These are phyloP conservation scores for Ascoidea rubescens DNA, from an alignment of 805 yeast genomes.

Conservation along the genomic window DNA sequence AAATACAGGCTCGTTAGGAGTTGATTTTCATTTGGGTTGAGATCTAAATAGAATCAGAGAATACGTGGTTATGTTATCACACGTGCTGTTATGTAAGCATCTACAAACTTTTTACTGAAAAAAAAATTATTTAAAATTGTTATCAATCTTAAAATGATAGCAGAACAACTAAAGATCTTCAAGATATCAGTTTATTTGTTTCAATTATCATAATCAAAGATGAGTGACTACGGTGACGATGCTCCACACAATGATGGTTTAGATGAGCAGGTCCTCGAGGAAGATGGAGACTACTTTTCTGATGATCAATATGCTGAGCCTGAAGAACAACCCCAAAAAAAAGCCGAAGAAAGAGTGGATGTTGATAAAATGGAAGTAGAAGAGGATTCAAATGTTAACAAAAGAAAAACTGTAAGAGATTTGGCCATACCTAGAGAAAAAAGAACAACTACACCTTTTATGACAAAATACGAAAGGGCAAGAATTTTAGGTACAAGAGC, in stretches of 20 bases:
- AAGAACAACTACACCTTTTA: slow-evolving; percentile 93
- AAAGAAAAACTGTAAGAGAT: slow-evolving; percentile 56
- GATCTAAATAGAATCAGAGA: no score
- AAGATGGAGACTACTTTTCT: slow-evolving; percentile 73
- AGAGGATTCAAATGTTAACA: slow-evolving; percentile 50
- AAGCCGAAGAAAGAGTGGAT: slow-evolving; percentile 19
- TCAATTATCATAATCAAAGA: no score
- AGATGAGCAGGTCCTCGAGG: slow-evolving; percentile 68
- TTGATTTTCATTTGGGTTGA: no score
- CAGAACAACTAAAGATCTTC: no score
- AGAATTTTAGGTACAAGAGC: slow-evolving; percentile 97
- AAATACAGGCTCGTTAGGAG: no score
- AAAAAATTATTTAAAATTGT: no score
- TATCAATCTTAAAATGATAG: no score
- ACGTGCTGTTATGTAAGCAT: no score
- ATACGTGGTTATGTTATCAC: no score
- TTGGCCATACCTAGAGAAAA: slow-evolving; percentile 81
- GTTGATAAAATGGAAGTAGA: slow-evolving; percentile 24
- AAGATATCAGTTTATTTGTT: no score
- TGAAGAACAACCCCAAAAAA: slow-evolving; percentile 20
- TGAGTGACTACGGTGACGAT: background rate
- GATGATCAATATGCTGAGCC: slow-evolving; percentile 35
- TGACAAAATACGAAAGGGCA: slow-evolving; percentile 98
- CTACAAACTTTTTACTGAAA: no score
- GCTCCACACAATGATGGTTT: slow-evolving; percentile 45